Percentiles rank a stretch among this genome's conserved stretches.
Evolutionary conservation across 164 flowering plant genomes (phyloP).

Genomic region (Liriodendron chinense): DNA sequence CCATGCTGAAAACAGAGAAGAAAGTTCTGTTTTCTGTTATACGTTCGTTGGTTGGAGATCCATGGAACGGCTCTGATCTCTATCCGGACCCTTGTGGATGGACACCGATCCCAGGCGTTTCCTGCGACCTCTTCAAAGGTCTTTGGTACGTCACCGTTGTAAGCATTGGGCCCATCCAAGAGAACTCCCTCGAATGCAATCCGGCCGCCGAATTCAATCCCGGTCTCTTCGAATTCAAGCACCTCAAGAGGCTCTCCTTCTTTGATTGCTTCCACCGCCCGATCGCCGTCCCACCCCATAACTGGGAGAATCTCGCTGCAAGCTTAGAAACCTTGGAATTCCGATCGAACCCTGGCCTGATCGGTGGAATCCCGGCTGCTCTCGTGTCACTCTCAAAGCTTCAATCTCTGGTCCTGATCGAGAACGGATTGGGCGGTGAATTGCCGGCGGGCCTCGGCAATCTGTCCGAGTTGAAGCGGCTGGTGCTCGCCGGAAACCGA

Average conservation of each 20-base stretch:
- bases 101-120: slow-evolving; percentile 96
- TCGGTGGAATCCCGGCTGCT: slow-evolving; percentile 47
- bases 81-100: slow-evolving; percentile 98
- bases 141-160: slow-evolving; percentile 72
- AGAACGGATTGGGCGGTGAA: slow-evolving; percentile 56
- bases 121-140: slow-evolving; percentile 71
- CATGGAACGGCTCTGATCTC: slow-evolving; percentile 91
- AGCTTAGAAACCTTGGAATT: slow-evolving; percentile 65
- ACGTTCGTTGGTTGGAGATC: slow-evolving; percentile 66
- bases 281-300: slow-evolving; percentile 31
- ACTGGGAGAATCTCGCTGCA: slow-evolving; percentile 49
- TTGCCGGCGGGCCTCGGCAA: slow-evolving; percentile 48
- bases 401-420: slow-evolving; percentile 54
- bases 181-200: slow-evolving; percentile 63
- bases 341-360: slow-evolving; percentile 66
- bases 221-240: slow-evolving; percentile 58
- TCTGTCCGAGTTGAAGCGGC: slow-evolving; percentile 35
- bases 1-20: slow-evolving; percentile 67
- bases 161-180: slow-evolving; percentile 68
- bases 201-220: slow-evolving; percentile 40
- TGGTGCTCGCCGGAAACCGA: slow-evolving; percentile 57
- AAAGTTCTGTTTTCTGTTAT: slow-evolving; percentile 63
- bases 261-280: slow-evolving; percentile 53
- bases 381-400: slow-evolving; percentile 54
- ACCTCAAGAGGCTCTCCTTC: slow-evolving; percentile 61